Base-by-base conservation (phyloP, 1,284 basidiomycete genomes). In the Agroathelia rolfsii region DNA sequence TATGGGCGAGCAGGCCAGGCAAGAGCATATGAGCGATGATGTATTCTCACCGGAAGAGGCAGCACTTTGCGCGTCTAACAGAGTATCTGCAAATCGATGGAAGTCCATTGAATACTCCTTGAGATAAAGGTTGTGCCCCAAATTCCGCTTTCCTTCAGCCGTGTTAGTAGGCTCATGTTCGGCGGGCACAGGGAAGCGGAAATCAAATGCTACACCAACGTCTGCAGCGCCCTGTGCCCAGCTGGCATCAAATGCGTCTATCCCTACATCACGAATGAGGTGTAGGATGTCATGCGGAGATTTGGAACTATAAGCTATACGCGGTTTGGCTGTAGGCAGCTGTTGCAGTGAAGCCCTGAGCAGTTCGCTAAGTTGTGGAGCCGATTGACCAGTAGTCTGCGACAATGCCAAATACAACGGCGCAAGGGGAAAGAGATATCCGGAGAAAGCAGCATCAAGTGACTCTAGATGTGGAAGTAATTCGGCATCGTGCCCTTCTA, bases 61-160 rank as follows among this genome's bases (percentile, higher is more conserved):
- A 13, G 25, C 23, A 6, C 39, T 17, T 7, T 41, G 21, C 19
- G 50, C 55, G 41, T 61, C 55, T 11, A 58, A 40, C 45, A 60
- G 57, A 10, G 46, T 44, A 12, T 62, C 55, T 1, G 74, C 60
- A 4, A 84, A 53, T 3, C 62, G 49, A 0, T 51, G 49, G 48
- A 84, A 83, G 47, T 85, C 81, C 32, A 59, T 52, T 0, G 70
- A 59, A 39, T 82, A 85, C 1, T 39, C 28, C 2, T 47, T 25
- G 32, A 72, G 59, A 47, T 82, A 89, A 2, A 89, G 51, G 42
- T 86, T 85, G 41, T 81, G 75, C 0, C 81, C 85, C 4, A 87
- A 44, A 22, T 69, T 59, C 3, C 37, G 47, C 38, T 59, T 67
- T 2, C 49, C 48, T 16, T 39, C 46, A 3, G 32, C 35, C 12